These are phyloP conservation scores for Dissophora ornata DNA, from an alignment of 192 early-diverging fungal genomes.

Conservation along the genomic window DNA sequence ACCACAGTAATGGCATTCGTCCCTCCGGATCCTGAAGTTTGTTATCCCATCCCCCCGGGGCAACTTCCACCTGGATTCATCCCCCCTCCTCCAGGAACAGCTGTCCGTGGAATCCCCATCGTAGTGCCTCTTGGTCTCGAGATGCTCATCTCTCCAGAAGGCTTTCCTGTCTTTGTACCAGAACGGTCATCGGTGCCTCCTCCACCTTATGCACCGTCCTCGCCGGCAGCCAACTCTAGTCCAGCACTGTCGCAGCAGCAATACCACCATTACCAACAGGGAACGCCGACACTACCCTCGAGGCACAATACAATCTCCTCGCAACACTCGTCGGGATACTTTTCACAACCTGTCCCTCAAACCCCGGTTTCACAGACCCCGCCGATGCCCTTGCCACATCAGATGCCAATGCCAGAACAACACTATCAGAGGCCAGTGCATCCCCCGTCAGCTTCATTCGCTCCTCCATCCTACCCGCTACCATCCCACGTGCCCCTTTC, in stretches of 20 bases:
- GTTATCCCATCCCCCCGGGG: slow-evolving; percentile 42
- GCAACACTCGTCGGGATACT: slow-evolving; percentile 13
- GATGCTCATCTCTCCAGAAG: slow-evolving; percentile 55
- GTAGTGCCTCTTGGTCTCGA: slow-evolving; percentile 43
- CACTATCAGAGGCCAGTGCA: slow-evolving; percentile 1
- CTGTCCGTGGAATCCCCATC: slow-evolving; percentile 48
- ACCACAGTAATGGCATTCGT: slow-evolving; percentile 25
- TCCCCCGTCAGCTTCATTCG: background rate
- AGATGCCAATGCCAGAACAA: slow-evolving; percentile 24
- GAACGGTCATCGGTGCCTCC: slow-evolving; percentile 11
- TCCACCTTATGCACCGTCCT: slow-evolving; percentile 10
- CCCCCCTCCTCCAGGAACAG: slow-evolving; percentile 43
- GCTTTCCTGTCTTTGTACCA: slow-evolving; percentile 51
- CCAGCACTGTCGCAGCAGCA: slow-evolving; percentile 15
- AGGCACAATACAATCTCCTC: slow-evolving; percentile 30
- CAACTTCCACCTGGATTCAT: slow-evolving; percentile 48
- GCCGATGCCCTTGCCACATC: background rate
- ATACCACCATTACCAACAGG: slow-evolving; percentile 9
- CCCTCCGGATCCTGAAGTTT: slow-evolving; percentile 41
- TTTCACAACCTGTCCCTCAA: slow-evolving; percentile 3
- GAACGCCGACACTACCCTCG: slow-evolving; percentile 19
- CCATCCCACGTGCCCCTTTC: background rate
- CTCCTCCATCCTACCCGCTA: slow-evolving; percentile 3
- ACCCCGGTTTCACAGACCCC: background rate
- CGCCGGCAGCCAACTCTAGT: slow-evolving; percentile 9